Evolutionary conservation across 257 asterid genomes (phyloP).

Genomic region (Rauvolfia tetraphylla): DNA sequence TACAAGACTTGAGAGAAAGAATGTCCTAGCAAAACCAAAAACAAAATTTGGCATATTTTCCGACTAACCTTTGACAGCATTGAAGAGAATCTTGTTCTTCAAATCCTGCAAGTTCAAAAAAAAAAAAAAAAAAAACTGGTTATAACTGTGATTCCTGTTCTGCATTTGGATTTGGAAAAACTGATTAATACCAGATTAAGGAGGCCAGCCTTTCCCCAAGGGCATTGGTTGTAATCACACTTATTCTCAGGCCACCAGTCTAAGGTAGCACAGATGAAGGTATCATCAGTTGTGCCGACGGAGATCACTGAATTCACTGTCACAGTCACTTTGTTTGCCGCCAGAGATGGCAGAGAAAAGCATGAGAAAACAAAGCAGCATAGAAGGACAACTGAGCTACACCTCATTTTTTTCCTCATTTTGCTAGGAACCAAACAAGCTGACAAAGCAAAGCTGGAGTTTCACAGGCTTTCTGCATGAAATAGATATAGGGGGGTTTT

Average conservation of each 20-base stretch:
- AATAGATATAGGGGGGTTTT: background rate
- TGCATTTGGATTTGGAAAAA: background rate
- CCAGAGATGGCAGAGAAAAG: background rate
- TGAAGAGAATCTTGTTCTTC: constrained; percentile 7
- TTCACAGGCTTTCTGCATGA: background rate
- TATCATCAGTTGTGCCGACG: background rate
- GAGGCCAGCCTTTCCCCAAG: constrained; percentile 10
- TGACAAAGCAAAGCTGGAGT: no score
- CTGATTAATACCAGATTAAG: background rate
- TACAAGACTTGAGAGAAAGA: no score
- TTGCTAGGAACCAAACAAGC: background rate
- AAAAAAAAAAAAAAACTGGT: background rate
- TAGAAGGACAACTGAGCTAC: background rate
- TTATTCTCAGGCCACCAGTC: background rate
- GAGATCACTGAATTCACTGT: background rate
- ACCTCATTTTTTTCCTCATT: background rate
- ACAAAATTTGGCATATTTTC: background rate
- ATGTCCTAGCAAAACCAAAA: background rate
- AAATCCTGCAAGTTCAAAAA: constrained; percentile 7
- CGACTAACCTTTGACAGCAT: constrained; percentile 11
- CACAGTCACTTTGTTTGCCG: background rate
- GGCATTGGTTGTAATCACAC: constrained; percentile 10
- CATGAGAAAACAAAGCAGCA: background rate
- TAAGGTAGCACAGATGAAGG: background rate
- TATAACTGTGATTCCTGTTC: no score